phyloP scores from a whole-genome alignment of 139 green algal genomes.

The Gonium pectorale region DNA sequence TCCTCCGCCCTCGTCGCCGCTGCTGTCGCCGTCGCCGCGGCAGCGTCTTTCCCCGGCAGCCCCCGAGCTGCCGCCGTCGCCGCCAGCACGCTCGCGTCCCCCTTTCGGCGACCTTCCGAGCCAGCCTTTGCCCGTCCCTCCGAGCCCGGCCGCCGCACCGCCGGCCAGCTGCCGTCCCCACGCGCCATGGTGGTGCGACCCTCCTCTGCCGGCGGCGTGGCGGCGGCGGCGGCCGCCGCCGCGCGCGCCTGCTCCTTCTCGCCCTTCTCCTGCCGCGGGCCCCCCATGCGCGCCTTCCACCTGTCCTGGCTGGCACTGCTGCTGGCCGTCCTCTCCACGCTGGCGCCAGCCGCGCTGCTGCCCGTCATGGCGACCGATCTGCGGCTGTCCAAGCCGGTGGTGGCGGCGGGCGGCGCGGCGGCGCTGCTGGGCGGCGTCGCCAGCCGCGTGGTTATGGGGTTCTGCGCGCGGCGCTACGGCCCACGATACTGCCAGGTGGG shows the following conservation, averaged over 20 bases:
- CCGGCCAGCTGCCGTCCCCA: no score
- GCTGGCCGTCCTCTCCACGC: slow-evolving; percentile 75
- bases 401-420: slow-evolving; percentile 55
- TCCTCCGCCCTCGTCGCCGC: no score
- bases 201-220: no score
- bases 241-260: neutral
- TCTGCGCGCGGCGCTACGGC: slow-evolving; percentile 46
- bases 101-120: no score
- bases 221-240: neutral
- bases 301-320: slow-evolving; percentile 64
- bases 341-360: slow-evolving; percentile 71
- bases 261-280: neutral
- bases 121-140: no score
- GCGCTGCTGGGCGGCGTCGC: slow-evolving; percentile 68
- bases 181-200: no score
- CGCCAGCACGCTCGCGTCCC: no score
- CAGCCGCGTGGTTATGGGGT: slow-evolving; percentile 69
- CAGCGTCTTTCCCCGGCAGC: no score
- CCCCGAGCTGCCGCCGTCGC: no score
- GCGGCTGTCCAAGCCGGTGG: neutral
- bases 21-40: no score
- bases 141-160: no score
- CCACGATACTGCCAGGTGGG: slow-evolving; percentile 37
- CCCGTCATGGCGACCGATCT: slow-evolving; percentile 50
- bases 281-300: slow-evolving; percentile 46